Evolutionary conservation across 108 stramenopile genomes (phyloP).

Genomic region (Aurantiochytrium sp.): DNA sequence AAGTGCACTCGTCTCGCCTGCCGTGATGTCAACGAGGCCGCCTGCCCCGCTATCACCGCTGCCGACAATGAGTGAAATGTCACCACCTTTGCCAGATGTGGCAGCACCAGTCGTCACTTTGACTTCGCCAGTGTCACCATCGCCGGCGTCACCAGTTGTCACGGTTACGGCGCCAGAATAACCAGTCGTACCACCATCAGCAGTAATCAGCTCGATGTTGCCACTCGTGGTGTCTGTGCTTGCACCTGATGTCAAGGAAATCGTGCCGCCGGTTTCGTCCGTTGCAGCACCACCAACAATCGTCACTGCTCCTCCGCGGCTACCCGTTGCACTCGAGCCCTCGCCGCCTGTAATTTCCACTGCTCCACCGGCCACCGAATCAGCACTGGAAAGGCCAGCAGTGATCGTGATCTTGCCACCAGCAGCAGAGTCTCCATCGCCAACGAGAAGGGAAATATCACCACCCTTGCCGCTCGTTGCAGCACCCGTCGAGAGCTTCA

Average conservation of each 20-base stretch:
- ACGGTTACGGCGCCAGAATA: background rate
- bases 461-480: background rate
- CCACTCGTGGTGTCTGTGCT: background rate
- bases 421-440: background rate
- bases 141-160: background rate
- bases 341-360: background rate
- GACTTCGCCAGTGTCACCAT: slow-evolving; percentile 28
- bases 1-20: background rate
- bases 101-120: slow-evolving; percentile 33
- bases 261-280: background rate
- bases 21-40: slow-evolving; percentile 7
- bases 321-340: background rate
- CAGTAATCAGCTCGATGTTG: background rate
- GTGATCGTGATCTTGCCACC: background rate
- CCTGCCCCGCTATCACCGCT: slow-evolving; percentile 24
- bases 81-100: background rate
- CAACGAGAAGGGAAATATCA: background rate
- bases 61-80: background rate
- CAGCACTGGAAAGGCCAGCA: background rate
- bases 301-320: background rate
- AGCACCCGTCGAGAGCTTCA: background rate
- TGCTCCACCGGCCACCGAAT: background rate
- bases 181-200: background rate
- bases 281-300: background rate
- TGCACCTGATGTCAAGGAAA: background rate